A percentile compares a stretch with the other conserved stretches of the same genome.
phyloP scores from a whole-genome alignment of 1,284 basidiomycete genomes.

The Inonotus obliquus region DNA sequence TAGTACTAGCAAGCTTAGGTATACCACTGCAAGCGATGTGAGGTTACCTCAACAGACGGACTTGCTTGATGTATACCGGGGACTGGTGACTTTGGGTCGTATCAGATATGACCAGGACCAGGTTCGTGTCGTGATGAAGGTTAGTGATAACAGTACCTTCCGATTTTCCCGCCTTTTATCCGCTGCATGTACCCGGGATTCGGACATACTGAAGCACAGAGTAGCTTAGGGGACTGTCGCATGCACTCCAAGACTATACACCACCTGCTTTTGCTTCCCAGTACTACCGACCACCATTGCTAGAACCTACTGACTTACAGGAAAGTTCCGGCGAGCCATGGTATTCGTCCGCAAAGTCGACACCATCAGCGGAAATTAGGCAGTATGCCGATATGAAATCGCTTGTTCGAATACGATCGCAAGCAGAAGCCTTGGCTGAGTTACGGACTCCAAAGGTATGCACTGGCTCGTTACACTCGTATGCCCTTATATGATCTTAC shows the following conservation, averaged over 20 bases:
- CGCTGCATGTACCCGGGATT: background rate
- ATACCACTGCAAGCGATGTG: background rate
- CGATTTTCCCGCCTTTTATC: background rate
- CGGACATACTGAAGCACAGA: background rate
- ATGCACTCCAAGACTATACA: constrained; percentile 43
- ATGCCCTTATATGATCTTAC: background rate
- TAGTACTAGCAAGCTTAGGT: too few relatives aligned
- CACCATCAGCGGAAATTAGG: background rate
- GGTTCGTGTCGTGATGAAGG: constrained; percentile 59
- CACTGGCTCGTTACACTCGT: background rate
- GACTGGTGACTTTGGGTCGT: constrained; percentile 43
- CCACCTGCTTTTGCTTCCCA: constrained; percentile 36
- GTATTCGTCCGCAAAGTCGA: constrained; percentile 24
- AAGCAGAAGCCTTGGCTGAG: constrained; percentile 54
- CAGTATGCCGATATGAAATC: constrained; percentile 21
- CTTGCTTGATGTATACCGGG: constrained; percentile 44
- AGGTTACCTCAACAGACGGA: constrained; percentile 29
- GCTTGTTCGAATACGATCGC: constrained; percentile 49
- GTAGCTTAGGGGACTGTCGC: constrained; percentile 45
- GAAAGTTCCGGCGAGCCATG: constrained; percentile 22
- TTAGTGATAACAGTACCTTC: too few relatives aligned
- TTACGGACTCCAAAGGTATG: constrained; percentile 55
- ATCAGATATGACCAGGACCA: constrained; percentile 63
- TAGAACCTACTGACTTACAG: constrained; percentile 7
- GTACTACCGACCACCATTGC: constrained; percentile 27